Conservation (phyloP, 106 monocot genomes). For the Acorus calamus region DNA sequence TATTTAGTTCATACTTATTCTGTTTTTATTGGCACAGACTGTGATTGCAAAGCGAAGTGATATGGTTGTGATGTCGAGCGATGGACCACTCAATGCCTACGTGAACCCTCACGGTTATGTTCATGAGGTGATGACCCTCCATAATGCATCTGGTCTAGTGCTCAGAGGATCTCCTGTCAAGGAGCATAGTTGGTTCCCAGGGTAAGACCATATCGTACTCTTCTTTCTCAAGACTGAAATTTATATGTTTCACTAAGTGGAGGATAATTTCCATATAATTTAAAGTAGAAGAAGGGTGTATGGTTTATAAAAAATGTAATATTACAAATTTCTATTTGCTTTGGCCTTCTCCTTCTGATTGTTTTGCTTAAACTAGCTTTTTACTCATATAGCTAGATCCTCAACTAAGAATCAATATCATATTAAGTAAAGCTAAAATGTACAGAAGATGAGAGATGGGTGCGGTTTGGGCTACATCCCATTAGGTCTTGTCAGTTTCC, state of each 20-base stretch:
- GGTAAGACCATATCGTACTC: slow-evolving; percentile 31
- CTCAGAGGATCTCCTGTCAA: slow-evolving; percentile 49
- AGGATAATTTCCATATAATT: too few species aligned
- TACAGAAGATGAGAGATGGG: too few species aligned
- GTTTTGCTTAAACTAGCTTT: too few species aligned
- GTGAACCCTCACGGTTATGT: slow-evolving; percentile 84
- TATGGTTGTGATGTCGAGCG: slow-evolving; percentile 94
- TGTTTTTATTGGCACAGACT: slow-evolving; percentile 30
- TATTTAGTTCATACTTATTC: not conserved
- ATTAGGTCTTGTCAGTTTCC: too few species aligned
- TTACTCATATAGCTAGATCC: too few species aligned
- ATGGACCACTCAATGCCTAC: slow-evolving; percentile 92
- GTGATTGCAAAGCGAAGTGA: slow-evolving; percentile 85
- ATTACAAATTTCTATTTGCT: too few species aligned
- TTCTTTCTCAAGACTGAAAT: not conserved
- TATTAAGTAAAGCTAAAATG: too few species aligned
- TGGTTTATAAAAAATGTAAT: too few species aligned
- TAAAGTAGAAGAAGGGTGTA: too few species aligned
- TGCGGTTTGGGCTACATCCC: too few species aligned
- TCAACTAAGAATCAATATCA: too few species aligned
- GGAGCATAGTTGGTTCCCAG: slow-evolving; percentile 98
- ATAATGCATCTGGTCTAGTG: slow-evolving; percentile 48
- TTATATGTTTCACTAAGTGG: not conserved
- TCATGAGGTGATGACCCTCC: slow-evolving; percentile 79
- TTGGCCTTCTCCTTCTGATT: too few species aligned